Evolutionary conservation across 139 green algal species (phyloP).

Genomic region (Mesotaenium endlicherianum): DNA sequence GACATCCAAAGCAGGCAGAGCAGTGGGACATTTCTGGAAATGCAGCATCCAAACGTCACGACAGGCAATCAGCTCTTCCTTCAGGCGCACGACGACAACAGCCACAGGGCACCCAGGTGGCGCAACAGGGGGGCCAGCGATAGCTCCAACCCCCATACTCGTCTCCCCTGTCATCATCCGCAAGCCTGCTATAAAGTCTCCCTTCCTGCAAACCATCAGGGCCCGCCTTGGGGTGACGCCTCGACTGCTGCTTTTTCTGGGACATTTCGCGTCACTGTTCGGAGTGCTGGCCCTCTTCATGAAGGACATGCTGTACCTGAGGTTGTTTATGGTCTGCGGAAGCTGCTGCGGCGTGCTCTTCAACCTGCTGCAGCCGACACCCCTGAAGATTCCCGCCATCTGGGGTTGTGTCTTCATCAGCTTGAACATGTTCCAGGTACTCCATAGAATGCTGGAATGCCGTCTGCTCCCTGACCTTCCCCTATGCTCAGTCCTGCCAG

Average conservation of each 20-base stretch:
- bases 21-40: no score
- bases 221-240: conserved; percentile 2
- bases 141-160: no score
- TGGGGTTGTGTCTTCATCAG: conserved; percentile 42
- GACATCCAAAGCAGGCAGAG: no score
- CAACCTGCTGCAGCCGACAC: conserved; percentile 31
- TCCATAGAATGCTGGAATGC: not conserved
- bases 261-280: conserved; percentile 28
- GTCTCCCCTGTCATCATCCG: no score
- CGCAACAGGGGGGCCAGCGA: no score
- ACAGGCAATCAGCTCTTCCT: no score
- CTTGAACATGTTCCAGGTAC: conserved; percentile 28
- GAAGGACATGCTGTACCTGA: conserved; percentile 44
- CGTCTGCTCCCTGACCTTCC: no score
- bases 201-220: not conserved
- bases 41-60: no score
- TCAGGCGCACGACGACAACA: no score
- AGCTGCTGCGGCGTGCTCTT: conserved; percentile 30
- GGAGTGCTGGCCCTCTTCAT: conserved; percentile 39
- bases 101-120: no score
- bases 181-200: no score
- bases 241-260: conserved; percentile 23
- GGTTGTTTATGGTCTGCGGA: conserved; percentile 38
- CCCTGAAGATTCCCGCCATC: conserved; percentile 26
- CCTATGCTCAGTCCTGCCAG: no score